A percentile compares a stretch with the other conserved stretches of the same genome.
Conservation (phyloP, 495 filamentous ascomycete genomes). For the Rusavskia elegans region DNA sequence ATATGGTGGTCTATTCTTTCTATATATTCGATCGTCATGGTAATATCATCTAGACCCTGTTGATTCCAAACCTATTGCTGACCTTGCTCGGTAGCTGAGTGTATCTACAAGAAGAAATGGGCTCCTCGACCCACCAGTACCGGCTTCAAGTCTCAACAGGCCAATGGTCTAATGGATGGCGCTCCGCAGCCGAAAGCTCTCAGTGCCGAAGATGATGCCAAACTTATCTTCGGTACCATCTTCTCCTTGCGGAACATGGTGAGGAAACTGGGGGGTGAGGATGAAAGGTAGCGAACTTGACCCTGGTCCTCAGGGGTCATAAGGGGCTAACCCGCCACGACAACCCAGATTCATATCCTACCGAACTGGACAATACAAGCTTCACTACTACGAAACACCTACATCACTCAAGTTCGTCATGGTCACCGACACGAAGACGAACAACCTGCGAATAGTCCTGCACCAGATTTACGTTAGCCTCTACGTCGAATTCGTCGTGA, state of each 20-base stretch:
- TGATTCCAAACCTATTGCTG: neutral
- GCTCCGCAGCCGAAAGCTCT: constrained; percentile 29
- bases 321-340: constrained; percentile 1
- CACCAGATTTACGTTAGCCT: constrained; percentile 98
- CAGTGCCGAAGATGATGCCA: constrained; percentile 74
- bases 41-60: constrained; percentile 24
- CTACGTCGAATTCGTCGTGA: constrained; percentile 93
- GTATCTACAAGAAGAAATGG: constrained; percentile 88
- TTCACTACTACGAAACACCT: constrained; percentile 97
- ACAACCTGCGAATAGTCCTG: constrained; percentile 79
- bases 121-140: constrained; percentile 31
- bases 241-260: constrained; percentile 96
- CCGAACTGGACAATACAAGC: constrained; percentile 85
- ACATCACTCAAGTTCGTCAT: constrained; percentile 93
- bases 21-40: constrained; percentile 99
- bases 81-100: constrained; percentile 52
- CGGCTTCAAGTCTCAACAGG: constrained; percentile 23
- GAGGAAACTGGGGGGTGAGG: constrained; percentile 76
- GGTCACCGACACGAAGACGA: constrained; percentile 79
- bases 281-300: constrained; percentile 45
- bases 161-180: constrained; percentile 19
- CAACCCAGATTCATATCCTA: constrained; percentile 64
- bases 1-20: constrained; percentile 91
- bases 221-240: constrained; percentile 90
- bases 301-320: neutral